Evolutionary conservation across 2,329 filamentous ascomycete genomes (phyloP).

Genomic region (Aspergillus pseudotamarii): DNA sequence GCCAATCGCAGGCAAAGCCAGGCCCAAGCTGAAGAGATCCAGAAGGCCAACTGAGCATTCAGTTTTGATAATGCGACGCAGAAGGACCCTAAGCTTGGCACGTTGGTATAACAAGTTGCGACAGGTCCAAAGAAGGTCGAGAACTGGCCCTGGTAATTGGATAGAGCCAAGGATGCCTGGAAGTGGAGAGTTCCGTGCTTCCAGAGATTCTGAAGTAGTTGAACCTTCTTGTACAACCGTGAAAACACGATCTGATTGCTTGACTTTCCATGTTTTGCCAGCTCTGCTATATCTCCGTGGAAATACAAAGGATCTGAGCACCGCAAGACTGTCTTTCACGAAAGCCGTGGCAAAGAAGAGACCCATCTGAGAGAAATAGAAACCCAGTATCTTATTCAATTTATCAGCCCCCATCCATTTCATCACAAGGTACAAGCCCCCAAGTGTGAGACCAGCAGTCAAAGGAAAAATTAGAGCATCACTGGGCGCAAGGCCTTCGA

Average conservation of each 20-base stretch:
- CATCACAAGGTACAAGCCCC: constrained; percentile 82
- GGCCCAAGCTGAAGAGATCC: constrained; percentile 57
- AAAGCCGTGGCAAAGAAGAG: constrained; percentile 76
- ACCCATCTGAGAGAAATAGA: constrained; percentile 80
- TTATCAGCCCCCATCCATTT: constrained; percentile 81
- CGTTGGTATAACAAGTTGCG: constrained; percentile 54
- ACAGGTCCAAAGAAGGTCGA: constrained; percentile 51
- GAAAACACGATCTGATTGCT: constrained; percentile 37
- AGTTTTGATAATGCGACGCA: constrained; percentile 55
- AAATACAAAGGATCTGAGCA: constrained; percentile 69
- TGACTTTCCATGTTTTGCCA: constrained; percentile 53
- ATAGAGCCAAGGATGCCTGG: constrained; percentile 54
- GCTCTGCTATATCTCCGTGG: constrained; percentile 67
- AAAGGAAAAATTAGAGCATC: constrained; percentile 87
- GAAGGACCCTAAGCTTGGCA: constrained; percentile 53
- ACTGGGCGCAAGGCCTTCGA: constrained; percentile 70
- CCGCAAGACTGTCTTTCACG: constrained; percentile 69
- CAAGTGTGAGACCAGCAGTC: constrained; percentile 71
- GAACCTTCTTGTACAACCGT: constrained; percentile 18
- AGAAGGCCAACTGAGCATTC: constrained; percentile 49
- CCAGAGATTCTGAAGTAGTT: constrained; percentile 11
- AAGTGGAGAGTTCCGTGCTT: constrained; percentile 50
- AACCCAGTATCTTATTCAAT: constrained; percentile 79
- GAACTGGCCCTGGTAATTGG: constrained; percentile 44
- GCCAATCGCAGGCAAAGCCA: constrained; percentile 57